Base-by-base conservation (phyloP, 1,284 basidiomycete species). In the Naganishia sp. region DNA sequence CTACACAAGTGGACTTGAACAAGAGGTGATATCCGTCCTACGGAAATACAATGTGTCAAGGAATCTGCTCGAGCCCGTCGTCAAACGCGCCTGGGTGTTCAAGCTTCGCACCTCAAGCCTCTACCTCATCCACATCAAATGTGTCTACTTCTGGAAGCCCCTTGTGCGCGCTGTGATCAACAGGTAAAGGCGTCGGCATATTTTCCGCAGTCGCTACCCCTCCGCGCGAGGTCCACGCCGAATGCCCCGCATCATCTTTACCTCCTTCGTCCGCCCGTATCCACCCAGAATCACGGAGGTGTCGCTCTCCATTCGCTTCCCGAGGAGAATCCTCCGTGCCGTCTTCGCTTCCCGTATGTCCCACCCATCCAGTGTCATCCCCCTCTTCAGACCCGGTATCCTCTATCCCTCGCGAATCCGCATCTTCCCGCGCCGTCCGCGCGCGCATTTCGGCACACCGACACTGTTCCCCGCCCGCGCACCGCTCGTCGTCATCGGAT, bases 381-480 rank as follows among this genome's bases (percentile, higher is more conserved):
- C 50, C 21, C 31, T 33, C 18, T n/a, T 46, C 48, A 5, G 48
- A 45, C 23, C 15, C 7, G 6, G 61, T 33, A 33, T 64, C 61
- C 23, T 64, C 52, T 18, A 53, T 45, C 36, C 44, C 43, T 9
- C 61, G 25, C 2, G 61, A 33, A 55, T 64, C 50, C 16, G 50
- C 48, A 44, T 66, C 31, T 9, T 43, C 36, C 23, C 13, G 39
- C 11, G 33, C 7, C 15, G 43, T 25, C 28, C 43, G 48, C 3
- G 56, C 50, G n/a, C 56, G 36, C n/a, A 66, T 61, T 50, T 66
- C 65, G 48, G 56, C 57, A 49, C 65, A 66, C 6, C 57, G 48
- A 49, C 65, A 66, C 33, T 57, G 39, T 16, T 66, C 65, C 5
- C 65, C 65, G 18, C 65, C 65, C 0, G 61, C 33, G 50, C 65